Base-by-base conservation (phyloP, 139 green algal species). In the Yamagishiella unicocca region DNA sequence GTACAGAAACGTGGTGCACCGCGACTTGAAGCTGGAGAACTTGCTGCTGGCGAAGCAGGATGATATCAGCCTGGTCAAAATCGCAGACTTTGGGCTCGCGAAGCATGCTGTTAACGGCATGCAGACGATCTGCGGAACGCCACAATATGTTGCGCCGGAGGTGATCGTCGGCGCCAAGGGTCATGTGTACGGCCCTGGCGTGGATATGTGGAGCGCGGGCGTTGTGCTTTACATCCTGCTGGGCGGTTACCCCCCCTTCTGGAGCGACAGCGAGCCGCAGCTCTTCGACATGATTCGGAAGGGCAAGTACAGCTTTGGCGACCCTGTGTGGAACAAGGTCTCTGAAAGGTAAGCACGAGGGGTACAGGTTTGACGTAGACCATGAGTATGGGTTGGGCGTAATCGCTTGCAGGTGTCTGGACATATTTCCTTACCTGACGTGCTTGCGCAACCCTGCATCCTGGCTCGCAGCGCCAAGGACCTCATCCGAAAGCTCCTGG, bases 21-120 rank as follows among this genome's bases (percentile, higher is more conserved):
- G 96, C 4, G 96, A 98, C 85, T 90, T 99, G 17, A 99, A 99
- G 94, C 94, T 99, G 67, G 96, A 99, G 90, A 99, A 99, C 88
- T 90, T 99, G 73, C 91, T 99, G 78, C 90, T 99, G 50, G 82
- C 91, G 0, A 86, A 76, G 2, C 90, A 88, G 25, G 90, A 94
- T 40, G 95, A 97, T 86, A 96, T 97, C 70, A 91, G 86, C 40
- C 84, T 84, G 21, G 78, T 85, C 0, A 95, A 95, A 81, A 94
- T 96, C 78, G 93, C 93, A 50, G 97, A 99, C 80, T 99, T 99
- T 94, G 97, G 97, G 1, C 89, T 99, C 53, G 95, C 96, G 2
- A 97, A 97, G 88, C 93, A 94, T 14, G 84, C 62, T 0, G 92
- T 87, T 0, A 86, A 62, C 19, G 82, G 88, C 8, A 95, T 98